Evolutionary conservation across 306 rosid genomes (phyloP), one percentile per base, ranked within the genome.

Genomic region (Abrus pulchellus): DNA sequence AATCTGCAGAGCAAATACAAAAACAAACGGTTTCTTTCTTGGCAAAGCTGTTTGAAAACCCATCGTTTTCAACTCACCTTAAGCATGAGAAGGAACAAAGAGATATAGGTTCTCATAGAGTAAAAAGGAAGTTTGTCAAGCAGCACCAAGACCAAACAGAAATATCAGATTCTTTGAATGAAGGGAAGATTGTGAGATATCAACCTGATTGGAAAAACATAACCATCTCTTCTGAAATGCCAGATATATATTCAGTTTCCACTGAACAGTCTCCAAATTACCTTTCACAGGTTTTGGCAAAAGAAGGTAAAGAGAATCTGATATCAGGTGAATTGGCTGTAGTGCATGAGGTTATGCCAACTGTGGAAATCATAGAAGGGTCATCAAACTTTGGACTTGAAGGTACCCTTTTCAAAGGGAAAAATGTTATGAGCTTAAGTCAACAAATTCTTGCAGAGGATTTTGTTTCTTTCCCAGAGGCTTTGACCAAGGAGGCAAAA

Each of bases 11-110:
- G 85, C 83, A 89, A 74, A 93, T 83, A 80, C 98, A 95, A 90
- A 90, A 88, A 75, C 94, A 90, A 73, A 92, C 90, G 97, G 89
- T 93, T 80, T 91, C 97, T 41, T 95, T 93, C 90, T 75, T 91
- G 79, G 83, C 97, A 3, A 90, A 89, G 98, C 60, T 93, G 70
- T 83, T 95, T 86, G 91, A 85, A 44, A 91, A 88, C 68, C 94
- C 97, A 1, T 85, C 84, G 43, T 91, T 91, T 74, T 38, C 89
- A 34, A 64, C 80, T 6, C 85, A 60, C 9, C 89, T 95, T 36
- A 76, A 75, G 86, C 85, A 85, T 20, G 85, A 90, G 87, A 84
- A 84, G 48, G 90, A 88, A 72, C 87, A 83, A 13, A 85, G 57
- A 70, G 83, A 67, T 10, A 87, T 89, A 28, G 87, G 74, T 54